A percentile compares a stretch with the other conserved stretches of the same genome.
Conservation (phyloP, 129 eudicot species). For the Centella asiatica region DNA sequence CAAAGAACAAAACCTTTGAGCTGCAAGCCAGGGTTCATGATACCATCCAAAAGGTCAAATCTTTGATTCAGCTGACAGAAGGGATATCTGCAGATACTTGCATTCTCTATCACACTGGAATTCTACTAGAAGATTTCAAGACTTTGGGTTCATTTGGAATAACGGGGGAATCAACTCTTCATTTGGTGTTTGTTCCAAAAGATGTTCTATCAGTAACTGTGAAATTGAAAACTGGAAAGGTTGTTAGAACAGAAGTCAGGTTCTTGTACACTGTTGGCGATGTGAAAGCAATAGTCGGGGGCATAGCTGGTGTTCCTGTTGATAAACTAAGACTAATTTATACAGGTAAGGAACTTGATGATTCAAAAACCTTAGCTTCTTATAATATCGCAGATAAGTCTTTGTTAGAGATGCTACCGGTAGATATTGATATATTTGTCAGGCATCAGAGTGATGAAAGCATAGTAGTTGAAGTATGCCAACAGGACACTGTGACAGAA, state of each 20-base stretch:
- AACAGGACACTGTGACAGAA: background rate
- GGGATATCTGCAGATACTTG: background rate
- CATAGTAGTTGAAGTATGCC: background rate
- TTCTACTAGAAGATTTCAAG: conserved; percentile 11
- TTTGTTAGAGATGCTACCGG: conserved; percentile 5
- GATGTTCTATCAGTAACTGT: conserved; percentile 15
- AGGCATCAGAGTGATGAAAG: conserved; percentile 8
- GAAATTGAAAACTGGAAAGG: conserved; percentile 5
- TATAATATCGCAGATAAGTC: conserved; percentile 11
- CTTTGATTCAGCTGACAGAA: conserved; percentile 2
- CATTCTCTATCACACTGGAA: conserved; percentile 16
- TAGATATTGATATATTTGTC: conserved; percentile 13
- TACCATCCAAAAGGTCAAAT: conserved; percentile 12
- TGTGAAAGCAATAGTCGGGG: conserved; percentile 14
- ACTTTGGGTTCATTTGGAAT: conserved; percentile 17
- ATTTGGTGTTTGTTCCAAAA: conserved; percentile 16
- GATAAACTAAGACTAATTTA: background rate
- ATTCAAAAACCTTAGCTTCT: conserved; percentile 13
- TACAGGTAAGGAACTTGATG: conserved; percentile 8
- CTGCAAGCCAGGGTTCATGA: conserved; percentile 1
- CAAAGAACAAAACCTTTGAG: conserved; percentile 1
- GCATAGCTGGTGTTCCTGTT: conserved; percentile 2
- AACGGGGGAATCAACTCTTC: conserved; percentile 13
- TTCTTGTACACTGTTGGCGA: conserved; percentile 17
- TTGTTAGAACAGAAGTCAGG: conserved; percentile 12